phyloP scores from a whole-genome alignment of 768 basidiomycete genomes.

The Suillus alpinus region DNA sequence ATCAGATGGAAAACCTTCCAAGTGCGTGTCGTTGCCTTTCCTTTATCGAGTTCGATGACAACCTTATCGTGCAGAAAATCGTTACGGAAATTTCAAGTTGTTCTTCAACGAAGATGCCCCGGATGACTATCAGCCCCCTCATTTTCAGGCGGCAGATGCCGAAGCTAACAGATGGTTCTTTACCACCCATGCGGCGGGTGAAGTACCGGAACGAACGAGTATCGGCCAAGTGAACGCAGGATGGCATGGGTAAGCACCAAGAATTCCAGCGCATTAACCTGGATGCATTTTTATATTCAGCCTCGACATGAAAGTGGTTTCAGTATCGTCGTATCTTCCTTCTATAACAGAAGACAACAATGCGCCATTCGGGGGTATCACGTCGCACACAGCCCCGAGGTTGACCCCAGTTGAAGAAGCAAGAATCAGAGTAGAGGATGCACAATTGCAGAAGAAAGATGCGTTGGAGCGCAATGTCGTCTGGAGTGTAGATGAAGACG shows the following conservation, averaged over 20 bases:
- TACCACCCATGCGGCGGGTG: constrained; percentile 69
- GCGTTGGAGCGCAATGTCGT: constrained; percentile 59
- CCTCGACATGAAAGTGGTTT: constrained; percentile 68
- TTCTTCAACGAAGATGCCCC: constrained; percentile 83
- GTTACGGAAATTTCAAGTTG: constrained; percentile 86
- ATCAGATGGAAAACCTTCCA: constrained; percentile 76
- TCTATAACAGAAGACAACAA: constrained; percentile 57
- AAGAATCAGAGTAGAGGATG: constrained; percentile 48
- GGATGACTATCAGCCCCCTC: constrained; percentile 78
- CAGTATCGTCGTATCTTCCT: constrained; percentile 73
- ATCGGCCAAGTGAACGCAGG: constrained; percentile 69
- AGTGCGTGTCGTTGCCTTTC: constrained; percentile 42
- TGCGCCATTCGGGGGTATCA: constrained; percentile 51
- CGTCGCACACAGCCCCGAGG: constrained; percentile 30
- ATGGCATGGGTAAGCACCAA: constrained; percentile 58
- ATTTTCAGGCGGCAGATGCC: constrained; percentile 70
- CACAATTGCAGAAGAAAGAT: constrained; percentile 59
- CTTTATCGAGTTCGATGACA: constrained; percentile 5
- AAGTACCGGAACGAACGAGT: constrained; percentile 71
- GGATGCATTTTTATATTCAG: constrained; percentile 33
- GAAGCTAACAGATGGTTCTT: constrained; percentile 79
- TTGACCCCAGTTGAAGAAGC: constrained; percentile 62
- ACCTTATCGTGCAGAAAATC: constrained; percentile 48
- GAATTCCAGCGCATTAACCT: not conserved
- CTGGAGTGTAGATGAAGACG: constrained; percentile 60